Conservation (phyloP, 495 filamentous ascomycete genomes). For the Talaromyces adpressus region DNA sequence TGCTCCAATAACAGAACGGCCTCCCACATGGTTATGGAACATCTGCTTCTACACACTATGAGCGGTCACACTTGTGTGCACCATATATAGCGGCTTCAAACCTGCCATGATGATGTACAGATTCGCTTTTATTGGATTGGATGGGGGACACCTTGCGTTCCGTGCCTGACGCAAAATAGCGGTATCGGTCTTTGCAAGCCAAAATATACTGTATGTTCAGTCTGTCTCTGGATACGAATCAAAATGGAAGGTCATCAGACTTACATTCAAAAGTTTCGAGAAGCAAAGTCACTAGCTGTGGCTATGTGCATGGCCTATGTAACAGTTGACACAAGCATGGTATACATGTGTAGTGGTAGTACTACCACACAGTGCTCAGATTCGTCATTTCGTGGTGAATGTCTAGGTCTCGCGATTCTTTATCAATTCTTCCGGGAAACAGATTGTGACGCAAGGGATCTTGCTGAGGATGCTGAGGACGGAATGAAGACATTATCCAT, state of each 20-base stretch:
- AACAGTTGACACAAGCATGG: neutral
- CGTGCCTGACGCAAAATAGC: neutral
- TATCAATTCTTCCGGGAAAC: neutral
- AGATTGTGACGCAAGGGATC: neutral
- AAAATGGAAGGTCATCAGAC: neutral
- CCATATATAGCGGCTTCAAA: conserved; percentile 1
- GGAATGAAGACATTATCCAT: neutral
- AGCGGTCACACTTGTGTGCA: neutral
- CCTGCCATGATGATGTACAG: neutral
- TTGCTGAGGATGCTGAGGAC: neutral
- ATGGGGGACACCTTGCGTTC: conserved; percentile 1
- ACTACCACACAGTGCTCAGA: neutral
- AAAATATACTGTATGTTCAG: neutral
- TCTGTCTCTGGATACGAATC: neutral
- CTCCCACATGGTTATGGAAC: neutral
- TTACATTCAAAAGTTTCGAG: neutral
- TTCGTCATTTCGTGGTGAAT: neutral
- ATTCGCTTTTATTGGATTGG: neutral
- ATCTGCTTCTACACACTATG: neutral
- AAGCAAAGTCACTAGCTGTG: neutral
- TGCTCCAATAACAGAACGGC: neutral
- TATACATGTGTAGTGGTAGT: neutral
- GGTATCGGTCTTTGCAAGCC: neutral
- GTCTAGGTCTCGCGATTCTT: neutral
- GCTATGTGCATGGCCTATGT: conserved; percentile 2